Percentiles rank a stretch among this genome's conserved stretches.
Evolutionary conservation across 139 green algal genomes (phyloP).

Genomic region (Chlamydomonas schloesseri): DNA sequence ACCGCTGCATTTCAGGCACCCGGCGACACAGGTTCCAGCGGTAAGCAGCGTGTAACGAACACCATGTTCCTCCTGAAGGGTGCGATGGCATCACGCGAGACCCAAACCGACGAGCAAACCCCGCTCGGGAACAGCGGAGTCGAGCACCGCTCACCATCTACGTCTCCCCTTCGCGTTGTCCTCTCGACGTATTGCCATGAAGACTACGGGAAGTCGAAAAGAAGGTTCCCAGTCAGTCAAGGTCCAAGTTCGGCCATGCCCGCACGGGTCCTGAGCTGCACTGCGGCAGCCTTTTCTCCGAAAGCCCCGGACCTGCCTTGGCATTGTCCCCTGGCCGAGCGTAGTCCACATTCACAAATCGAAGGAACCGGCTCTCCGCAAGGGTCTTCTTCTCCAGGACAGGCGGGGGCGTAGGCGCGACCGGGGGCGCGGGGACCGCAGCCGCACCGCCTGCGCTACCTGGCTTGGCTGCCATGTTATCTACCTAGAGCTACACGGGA

Average conservation of each 20-base stretch:
- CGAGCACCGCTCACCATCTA: constrained; percentile 15
- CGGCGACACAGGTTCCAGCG: neutral
- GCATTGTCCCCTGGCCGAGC: constrained; percentile 6
- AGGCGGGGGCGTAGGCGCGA: neutral
- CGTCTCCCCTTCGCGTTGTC: constrained; percentile 32
- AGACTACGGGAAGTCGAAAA: neutral
- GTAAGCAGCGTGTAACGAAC: too few relatives aligned
- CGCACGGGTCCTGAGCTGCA: too few relatives aligned
- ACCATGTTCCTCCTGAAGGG: too few relatives aligned
- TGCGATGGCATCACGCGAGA: too few relatives aligned
- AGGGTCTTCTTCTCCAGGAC: constrained; percentile 19
- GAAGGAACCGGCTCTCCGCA: constrained; percentile 28
- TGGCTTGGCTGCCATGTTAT: neutral
- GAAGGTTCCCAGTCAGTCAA: too few relatives aligned
- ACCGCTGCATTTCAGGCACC: constrained; percentile 17
- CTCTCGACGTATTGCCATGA: constrained; percentile 43
- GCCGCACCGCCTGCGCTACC: neutral
- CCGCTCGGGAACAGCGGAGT: neutral
- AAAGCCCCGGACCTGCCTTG: neutral
- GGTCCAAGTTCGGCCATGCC: too few relatives aligned
- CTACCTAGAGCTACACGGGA: neutral
- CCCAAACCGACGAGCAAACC: too few relatives aligned
- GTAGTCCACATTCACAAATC: constrained; percentile 38
- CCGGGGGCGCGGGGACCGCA: too few relatives aligned
- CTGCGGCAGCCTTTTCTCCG: too few relatives aligned